Percentiles rank a stretch among this genome's conserved stretches.
Evolutionary conservation across 2,329 filamentous ascomycete species (phyloP).

Genomic region (Ceratocystis cacaofunesta): DNA sequence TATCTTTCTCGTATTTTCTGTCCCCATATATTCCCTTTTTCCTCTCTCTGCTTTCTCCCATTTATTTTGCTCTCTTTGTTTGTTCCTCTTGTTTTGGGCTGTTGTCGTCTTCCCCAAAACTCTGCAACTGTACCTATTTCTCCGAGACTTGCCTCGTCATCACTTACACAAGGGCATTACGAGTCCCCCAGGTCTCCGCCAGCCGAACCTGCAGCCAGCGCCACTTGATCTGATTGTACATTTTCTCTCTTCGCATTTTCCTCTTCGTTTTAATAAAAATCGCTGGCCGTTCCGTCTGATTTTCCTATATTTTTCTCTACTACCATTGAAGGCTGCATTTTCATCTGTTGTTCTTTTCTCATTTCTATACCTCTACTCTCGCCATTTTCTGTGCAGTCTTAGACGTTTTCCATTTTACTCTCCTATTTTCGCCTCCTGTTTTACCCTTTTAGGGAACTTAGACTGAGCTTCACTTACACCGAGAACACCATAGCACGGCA

Average conservation of each 20-base stretch:
- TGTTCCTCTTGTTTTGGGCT: not conserved
- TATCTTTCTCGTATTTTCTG: not conserved
- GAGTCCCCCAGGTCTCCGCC: not conserved
- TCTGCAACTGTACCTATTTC: not conserved
- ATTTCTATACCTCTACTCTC: too few relatives aligned
- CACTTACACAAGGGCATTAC: conserved; percentile 5
- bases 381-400: not conserved
- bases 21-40: not conserved
- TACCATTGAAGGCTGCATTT: too few relatives aligned
- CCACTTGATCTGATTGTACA: conserved; percentile 4
- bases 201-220: not conserved
- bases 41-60: not conserved
- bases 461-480: not conserved
- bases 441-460: not conserved
- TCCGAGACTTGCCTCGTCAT: conserved; percentile 7
- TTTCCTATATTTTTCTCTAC: conserved; percentile 3
- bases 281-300: not conserved
- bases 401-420: not conserved
- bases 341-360: too few relatives aligned
- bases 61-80: not conserved
- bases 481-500: too few relatives aligned
- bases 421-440: not conserved
- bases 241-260: not conserved
- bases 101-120: too few relatives aligned
- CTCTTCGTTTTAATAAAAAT: not conserved